A percentile compares a stretch with the other conserved stretches of the same genome.
Conservation (phyloP, 306 rosid genomes). For the Cucurbita moschata region DNA sequence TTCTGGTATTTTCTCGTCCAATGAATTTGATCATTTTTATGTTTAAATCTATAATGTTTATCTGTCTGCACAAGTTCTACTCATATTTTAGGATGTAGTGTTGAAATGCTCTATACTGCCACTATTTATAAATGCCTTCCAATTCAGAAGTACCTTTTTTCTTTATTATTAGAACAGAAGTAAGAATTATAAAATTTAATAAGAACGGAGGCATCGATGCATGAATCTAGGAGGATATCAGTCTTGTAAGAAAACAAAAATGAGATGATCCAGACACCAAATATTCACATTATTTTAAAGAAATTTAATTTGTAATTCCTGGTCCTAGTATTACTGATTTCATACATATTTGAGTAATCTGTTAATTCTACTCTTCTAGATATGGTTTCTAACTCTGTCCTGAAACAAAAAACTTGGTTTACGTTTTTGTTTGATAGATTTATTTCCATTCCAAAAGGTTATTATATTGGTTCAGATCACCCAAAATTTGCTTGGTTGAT, state of each 20-base stretch:
- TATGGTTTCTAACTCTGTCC: neutral
- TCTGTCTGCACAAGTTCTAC: neutral
- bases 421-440: neutral
- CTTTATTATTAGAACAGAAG: neutral
- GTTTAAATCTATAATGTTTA: neutral
- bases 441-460: neutral
- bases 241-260: neutral
- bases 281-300: neutral
- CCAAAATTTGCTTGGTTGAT: neutral
- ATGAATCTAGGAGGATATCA: neutral
- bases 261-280: neutral
- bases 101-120: neutral
- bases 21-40: neutral
- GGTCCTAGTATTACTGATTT: neutral
- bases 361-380: neutral
- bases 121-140: neutral
- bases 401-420: neutral
- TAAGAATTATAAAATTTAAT: neutral
- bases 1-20: constrained; percentile 41
- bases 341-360: neutral
- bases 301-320: neutral
- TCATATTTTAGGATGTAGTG: neutral
- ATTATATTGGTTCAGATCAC: neutral
- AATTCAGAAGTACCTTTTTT: too few species aligned
- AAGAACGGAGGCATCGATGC: neutral